Evolutionary conservation across 2,329 filamentous ascomycete species (phyloP), one percentile per base, ranked within the genome.

Genomic region (Gaeumannomyces tritici): DNA sequence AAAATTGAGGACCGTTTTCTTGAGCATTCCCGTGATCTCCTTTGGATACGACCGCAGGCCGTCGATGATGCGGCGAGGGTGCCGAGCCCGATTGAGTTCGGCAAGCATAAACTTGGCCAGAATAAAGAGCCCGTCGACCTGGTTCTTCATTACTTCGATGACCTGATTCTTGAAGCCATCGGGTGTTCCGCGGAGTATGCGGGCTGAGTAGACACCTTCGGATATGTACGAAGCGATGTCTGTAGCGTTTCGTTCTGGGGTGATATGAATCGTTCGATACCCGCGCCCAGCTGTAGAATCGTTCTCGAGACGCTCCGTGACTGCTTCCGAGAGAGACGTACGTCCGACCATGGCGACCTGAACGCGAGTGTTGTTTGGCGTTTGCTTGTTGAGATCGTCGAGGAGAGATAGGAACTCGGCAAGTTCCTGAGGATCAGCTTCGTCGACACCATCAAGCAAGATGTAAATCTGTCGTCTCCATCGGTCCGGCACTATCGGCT

Each of bases 51-150:
- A 47, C 29, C 47, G 60, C 15, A 61, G 55, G 8, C 54, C 54
- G 1, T 55, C 51, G 55, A 61, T 61, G 55, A 61, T 47, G 6
- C 55, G 54, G 18, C 55, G 54, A 28, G 54, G 31, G 29, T 57
- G 54, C 2, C 55, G 27, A 2, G 54, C 28, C 15, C 55, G 28
- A 4, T 33, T 35, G 31, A 61, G 60, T 13, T 61, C 54, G 6
- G 51, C 54, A 18, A 61, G 60, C 60, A 61, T 61, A 55, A 61
- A 61, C 24, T 61, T 57, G 55, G 60, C 60, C 33, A 61, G 60
- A 11, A 61, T 55, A 13, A 61, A 61, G 13, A 61, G 60, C 6
- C 60, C 60, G 55, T 61, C 60, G 7, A 61, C 60, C 31, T 61
- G 60, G 18, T 33, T 26, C 8, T 27, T 55, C 60, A 61, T 61